Conservation (phyloP, 768 basidiomycete genomes). For the Myochromella boudieri region DNA sequence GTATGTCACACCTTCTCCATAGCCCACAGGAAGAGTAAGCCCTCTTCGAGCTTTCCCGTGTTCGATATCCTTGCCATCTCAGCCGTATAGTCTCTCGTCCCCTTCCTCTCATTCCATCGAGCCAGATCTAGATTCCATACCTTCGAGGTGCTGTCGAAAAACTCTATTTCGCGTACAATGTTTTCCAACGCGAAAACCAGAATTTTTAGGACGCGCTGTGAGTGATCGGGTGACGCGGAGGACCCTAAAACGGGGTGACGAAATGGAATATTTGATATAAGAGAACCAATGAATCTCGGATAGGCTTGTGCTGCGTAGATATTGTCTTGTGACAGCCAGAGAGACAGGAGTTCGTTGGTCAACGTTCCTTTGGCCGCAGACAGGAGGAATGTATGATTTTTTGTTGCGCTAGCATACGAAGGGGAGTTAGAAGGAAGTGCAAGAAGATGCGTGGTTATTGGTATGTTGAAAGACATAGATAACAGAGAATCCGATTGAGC, state of each 20-base stretch:
- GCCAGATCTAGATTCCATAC: conserved; percentile 45
- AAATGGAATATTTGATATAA: conserved; percentile 63
- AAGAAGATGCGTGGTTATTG: conserved; percentile 14
- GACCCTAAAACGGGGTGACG: conserved; percentile 27
- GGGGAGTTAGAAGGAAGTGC: neutral
- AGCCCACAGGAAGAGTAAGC: conserved; percentile 73
- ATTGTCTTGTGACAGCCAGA: conserved; percentile 73
- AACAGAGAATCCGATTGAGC: too few species aligned
- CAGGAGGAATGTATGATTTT: conserved; percentile 55
- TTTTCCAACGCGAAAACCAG: conserved; percentile 57
- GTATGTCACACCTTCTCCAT: conserved; percentile 68
- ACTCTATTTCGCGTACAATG: conserved; percentile 53
- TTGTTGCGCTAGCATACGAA: conserved; percentile 45
- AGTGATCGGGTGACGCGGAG: conserved; percentile 31
- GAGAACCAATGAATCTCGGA: conserved; percentile 66
- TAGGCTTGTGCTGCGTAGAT: conserved; percentile 76
- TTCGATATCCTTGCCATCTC: conserved; percentile 60
- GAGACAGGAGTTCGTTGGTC: conserved; percentile 42
- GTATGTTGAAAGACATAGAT: neutral
- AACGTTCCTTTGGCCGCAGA: conserved; percentile 56
- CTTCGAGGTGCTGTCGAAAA: conserved; percentile 56
- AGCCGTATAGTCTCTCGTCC: conserved; percentile 69
- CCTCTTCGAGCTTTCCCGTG: conserved; percentile 52
- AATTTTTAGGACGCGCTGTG: conserved; percentile 39
- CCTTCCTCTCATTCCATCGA: conserved; percentile 52